phyloP scores from a whole-genome alignment of 2,329 filamentous ascomycete species.

The Xylariaceae sp. region DNA sequence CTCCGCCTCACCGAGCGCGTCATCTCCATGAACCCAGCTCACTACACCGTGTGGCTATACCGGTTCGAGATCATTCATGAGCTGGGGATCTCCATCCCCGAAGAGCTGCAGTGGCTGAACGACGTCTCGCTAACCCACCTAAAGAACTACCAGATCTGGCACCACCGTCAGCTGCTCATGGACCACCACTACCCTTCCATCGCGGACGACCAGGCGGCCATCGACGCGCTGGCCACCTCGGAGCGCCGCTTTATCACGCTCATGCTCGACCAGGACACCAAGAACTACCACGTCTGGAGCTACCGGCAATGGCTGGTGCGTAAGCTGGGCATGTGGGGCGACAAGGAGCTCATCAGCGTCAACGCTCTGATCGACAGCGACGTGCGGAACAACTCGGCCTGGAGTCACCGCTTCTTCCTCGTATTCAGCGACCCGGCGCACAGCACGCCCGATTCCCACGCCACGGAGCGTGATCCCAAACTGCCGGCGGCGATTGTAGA shows the following conservation, averaged over 20 bases:
- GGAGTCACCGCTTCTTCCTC: constrained; percentile 96
- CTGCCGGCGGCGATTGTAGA: constrained; percentile 63
- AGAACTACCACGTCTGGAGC: constrained; percentile 99
- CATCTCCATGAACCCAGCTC: constrained; percentile 89
- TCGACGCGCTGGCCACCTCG: constrained; percentile 54
- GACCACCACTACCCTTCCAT: constrained; percentile 56
- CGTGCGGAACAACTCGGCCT: constrained; percentile 93
- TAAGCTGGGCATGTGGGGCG: constrained; percentile 56
- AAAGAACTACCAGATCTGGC: constrained; percentile 99
- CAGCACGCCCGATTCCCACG: constrained; percentile 42
- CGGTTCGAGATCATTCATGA: constrained; percentile 73
- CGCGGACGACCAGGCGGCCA: constrained; percentile 13
- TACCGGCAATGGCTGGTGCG: constrained; percentile 73
- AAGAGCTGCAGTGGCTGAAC: constrained; percentile 85
- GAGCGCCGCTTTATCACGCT: constrained; percentile 72
- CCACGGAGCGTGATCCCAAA: constrained; percentile 48
- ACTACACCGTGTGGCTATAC: constrained; percentile 99
- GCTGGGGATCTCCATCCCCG: constrained; percentile 58
- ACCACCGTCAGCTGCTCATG: constrained; percentile 63
- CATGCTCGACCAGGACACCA: constrained; percentile 83
- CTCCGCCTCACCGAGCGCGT: constrained; percentile 82
- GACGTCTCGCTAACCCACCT: constrained; percentile 74
- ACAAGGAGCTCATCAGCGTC: constrained; percentile 64
- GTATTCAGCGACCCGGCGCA: constrained; percentile 63
- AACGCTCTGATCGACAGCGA: constrained; percentile 72